Evolutionary conservation across 805 yeast species (phyloP).

Genomic region (Zygosaccharomyces rouxii): DNA sequence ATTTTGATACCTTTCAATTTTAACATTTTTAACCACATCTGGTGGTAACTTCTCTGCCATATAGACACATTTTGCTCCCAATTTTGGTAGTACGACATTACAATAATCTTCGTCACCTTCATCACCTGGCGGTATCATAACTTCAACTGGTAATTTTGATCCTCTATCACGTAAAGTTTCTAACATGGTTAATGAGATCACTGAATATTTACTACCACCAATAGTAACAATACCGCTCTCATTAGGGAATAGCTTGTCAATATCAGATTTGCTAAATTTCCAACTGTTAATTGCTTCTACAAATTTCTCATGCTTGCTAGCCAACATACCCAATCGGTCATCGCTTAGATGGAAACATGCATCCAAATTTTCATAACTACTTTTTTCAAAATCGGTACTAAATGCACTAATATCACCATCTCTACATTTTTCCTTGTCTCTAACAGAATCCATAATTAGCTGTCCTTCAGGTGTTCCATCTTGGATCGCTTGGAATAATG

Average conservation of each 20-base stretch:
- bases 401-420: constrained; percentile 7
- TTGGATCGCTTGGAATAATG: constrained; percentile 7
- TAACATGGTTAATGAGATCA: constrained; percentile 55
- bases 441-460: constrained; percentile 5
- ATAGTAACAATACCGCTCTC: constrained; percentile 65
- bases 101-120: constrained; percentile 75
- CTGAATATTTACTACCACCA: constrained; percentile 71
- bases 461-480: constrained; percentile 5
- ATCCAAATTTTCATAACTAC: constrained; percentile 16
- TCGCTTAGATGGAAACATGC: constrained; percentile 17
- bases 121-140: constrained; percentile 63
- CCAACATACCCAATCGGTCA: constrained; percentile 13
- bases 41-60: constrained; percentile 48
- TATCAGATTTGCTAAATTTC: constrained; percentile 3
- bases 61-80: constrained; percentile 61
- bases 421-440: constrained; percentile 9
- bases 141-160: constrained; percentile 72
- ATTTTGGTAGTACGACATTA: constrained; percentile 53
- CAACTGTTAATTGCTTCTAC: constrained; percentile 10
- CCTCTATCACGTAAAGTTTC: constrained; percentile 57
- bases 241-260: constrained; percentile 15
- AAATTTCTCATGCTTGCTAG: constrained; percentile 15
- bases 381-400: constrained; percentile 5
- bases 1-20: constrained; percentile 55
- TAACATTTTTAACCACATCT: constrained; percentile 39